A percentile compares a stretch with the other conserved stretches of the same genome.
phyloP scores from a whole-genome alignment of 1,284 basidiomycete genomes.

The Fomes fomentarius region DNA sequence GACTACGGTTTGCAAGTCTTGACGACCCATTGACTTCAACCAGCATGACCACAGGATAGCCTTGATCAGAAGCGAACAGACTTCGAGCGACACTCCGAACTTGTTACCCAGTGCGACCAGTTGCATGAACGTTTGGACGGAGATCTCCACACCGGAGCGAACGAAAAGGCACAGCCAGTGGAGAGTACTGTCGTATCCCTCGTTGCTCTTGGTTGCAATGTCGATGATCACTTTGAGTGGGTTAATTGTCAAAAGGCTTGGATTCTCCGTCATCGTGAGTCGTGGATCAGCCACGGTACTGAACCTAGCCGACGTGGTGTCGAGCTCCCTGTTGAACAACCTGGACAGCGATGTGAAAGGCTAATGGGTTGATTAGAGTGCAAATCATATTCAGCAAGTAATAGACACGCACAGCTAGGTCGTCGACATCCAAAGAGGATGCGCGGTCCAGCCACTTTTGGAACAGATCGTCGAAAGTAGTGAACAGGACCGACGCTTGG shows the following conservation, averaged over 20 bases:
- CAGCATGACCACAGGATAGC: conserved; percentile 54
- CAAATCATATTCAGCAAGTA: background rate
- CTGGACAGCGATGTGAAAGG: conserved; percentile 57
- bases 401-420: conserved; percentile 38
- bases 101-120: conserved; percentile 46
- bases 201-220: conserved; percentile 45
- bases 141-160: conserved; percentile 70
- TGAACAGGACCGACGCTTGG: conserved; percentile 60
- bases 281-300: conserved; percentile 40
- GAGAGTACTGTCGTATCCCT: conserved; percentile 54
- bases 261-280: conserved; percentile 32
- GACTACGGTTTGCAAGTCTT: conserved; percentile 56
- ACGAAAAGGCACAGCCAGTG: conserved; percentile 70
- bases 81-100: conserved; percentile 44
- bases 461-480: conserved; percentile 63
- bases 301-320: conserved; percentile 38
- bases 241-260: conserved; percentile 42
- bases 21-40: conserved; percentile 57
- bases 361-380: conserved; percentile 36
- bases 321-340: conserved; percentile 58
- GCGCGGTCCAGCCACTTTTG: conserved; percentile 64
- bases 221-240: conserved; percentile 59
- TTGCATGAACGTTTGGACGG: conserved; percentile 50
- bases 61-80: conserved; percentile 51
- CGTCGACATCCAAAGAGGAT: conserved; percentile 35